A percentile compares a stretch with the other conserved stretches of the same genome.
These are phyloP conservation scores for Aspergillus nomiae DNA, from an alignment of 2,329 filamentous ascomycete genomes.

Conservation along the genomic window DNA sequence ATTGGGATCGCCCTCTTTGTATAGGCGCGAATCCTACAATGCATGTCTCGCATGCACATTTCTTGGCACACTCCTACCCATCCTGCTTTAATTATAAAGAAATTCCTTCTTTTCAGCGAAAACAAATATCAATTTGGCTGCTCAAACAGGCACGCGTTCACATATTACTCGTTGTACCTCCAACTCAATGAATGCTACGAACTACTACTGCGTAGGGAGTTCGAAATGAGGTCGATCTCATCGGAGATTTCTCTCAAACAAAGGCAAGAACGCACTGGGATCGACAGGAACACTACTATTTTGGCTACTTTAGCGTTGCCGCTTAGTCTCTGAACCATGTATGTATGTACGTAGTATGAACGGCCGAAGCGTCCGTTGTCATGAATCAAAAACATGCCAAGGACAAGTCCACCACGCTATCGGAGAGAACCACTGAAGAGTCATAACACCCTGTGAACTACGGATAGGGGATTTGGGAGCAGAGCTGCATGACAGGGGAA, in stretches of 20 bases:
- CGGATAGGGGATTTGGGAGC: neutral
- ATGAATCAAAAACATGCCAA: conserved; percentile 1
- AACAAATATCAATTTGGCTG: neutral
- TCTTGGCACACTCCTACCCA: neutral
- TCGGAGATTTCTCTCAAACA: neutral
- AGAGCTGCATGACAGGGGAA: neutral
- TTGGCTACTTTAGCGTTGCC: neutral
- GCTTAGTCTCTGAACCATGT: neutral
- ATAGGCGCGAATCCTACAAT: neutral
- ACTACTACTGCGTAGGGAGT: neutral
- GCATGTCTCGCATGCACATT: neutral
- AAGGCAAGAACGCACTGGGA: neutral
- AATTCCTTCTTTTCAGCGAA: neutral
- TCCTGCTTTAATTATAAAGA: neutral
- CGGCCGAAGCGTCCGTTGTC: neutral
- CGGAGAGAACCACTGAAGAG: neutral
- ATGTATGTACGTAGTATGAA: neutral
- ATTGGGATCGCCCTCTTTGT: neutral
- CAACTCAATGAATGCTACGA: neutral
- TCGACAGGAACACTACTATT: neutral
- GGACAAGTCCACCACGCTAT: neutral
- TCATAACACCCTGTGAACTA: neutral
- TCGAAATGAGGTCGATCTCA: neutral
- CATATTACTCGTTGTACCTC: neutral
- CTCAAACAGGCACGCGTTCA: neutral